Evolutionary conservation across 176 grass and related monocot species (phyloP).

Genomic region (Raddia guianensis): DNA sequence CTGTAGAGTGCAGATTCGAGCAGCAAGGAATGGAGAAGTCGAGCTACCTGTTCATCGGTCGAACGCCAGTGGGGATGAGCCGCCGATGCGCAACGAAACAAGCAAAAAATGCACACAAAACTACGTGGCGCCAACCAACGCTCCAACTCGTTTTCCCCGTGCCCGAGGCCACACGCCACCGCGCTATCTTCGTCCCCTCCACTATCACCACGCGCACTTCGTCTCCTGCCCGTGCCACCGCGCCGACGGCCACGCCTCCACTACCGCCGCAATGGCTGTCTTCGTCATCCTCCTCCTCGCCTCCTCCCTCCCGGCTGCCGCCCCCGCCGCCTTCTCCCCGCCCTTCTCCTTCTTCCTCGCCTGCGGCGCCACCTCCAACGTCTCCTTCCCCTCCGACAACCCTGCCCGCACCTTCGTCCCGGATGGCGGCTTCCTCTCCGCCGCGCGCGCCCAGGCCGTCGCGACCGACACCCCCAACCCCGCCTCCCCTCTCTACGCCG

Average conservation of each 20-base stretch:
- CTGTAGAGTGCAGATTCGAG: too few relatives aligned
- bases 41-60: too few relatives aligned
- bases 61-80: too few relatives aligned
- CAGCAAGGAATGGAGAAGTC: too few relatives aligned
- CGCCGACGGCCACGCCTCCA: not conserved
- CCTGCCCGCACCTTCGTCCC: slow-evolving; percentile 40
- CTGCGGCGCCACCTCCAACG: slow-evolving; percentile 49
- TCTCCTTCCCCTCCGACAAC: slow-evolving; percentile 30
- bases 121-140: too few relatives aligned
- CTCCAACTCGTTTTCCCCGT: slow-evolving; percentile 8
- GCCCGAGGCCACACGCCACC: slow-evolving; percentile 43
- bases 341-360: slow-evolving; percentile 34
- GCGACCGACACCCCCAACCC: not conserved
- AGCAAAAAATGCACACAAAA: too few relatives aligned
- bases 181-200: not conserved
- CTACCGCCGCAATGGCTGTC: slow-evolving; percentile 20
- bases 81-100: too few relatives aligned
- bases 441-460: not conserved
- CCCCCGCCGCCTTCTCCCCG: slow-evolving; percentile 26
- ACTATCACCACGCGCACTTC: slow-evolving; percentile 3
- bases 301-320: not conserved
- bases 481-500: slow-evolving; percentile 47
- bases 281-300: slow-evolving; percentile 20
- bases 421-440: slow-evolving; percentile 30
- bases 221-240: not conserved